Percentiles rank a stretch among this genome's conserved stretches.
Evolutionary conservation across 306 rosid species (phyloP).

Genomic region (Vicia villosa): DNA sequence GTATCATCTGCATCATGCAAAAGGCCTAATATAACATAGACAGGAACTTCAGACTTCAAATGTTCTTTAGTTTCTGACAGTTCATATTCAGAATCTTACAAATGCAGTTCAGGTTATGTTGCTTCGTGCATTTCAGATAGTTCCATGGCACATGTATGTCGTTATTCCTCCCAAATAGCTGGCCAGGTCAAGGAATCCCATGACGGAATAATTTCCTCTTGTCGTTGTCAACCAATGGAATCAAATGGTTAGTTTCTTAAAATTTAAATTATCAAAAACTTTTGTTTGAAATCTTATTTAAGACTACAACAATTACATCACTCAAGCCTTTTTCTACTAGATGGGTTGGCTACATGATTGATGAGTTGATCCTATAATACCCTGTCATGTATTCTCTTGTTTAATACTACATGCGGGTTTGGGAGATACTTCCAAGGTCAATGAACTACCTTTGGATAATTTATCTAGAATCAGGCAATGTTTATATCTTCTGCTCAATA

Average conservation of each 20-base stretch:
- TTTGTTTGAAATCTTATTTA: conserved; percentile 14
- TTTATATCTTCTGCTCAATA: no score
- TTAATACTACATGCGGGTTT: no score
- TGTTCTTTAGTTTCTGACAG: conserved; percentile 38
- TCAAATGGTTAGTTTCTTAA: conserved; percentile 58
- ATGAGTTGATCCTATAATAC: no score
- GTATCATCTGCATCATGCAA: conserved; percentile 39
- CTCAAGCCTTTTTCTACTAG: background rate
- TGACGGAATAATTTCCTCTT: conserved; percentile 42
- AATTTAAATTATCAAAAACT: conserved; percentile 5
- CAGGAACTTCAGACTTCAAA: conserved; percentile 29
- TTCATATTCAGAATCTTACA: conserved; percentile 37
- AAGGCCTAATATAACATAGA: conserved; percentile 18
- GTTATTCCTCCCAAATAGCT: no score
- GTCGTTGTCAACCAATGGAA: conserved; percentile 37
- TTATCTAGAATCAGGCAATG: no score
- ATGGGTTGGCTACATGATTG: background rate
- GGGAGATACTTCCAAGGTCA: no score
- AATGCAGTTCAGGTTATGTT: conserved; percentile 33
- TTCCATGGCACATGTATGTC: no score
- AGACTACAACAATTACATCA: background rate
- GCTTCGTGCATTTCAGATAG: no score
- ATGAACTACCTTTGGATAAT: no score
- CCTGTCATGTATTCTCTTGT: no score
- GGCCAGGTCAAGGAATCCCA: conserved; percentile 23